These are phyloP conservation scores for Phytopythium boreale DNA, from an alignment of 352 stramenopile genomes.

Conservation along the genomic window DNA sequence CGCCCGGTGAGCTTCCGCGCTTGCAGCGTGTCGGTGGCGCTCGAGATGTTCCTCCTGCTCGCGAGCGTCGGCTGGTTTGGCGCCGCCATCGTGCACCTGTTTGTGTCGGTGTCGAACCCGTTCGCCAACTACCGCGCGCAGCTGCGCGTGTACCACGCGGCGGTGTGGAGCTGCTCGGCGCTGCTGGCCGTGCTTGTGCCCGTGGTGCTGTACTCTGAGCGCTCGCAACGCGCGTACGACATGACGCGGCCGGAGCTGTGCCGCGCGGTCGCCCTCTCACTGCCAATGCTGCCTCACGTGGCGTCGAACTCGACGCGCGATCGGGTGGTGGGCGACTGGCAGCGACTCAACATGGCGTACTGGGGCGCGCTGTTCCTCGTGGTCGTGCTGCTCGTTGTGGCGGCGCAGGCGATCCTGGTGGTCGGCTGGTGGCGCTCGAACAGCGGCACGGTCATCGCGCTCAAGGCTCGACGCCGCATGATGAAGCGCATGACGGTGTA, in stretches of 20 bases:
- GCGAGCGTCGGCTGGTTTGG: conserved; percentile 67
- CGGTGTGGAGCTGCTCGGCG: conserved; percentile 49
- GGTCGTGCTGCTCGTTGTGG: conserved; percentile 56
- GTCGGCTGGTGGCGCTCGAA: conserved; percentile 77
- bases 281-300: conserved; percentile 39
- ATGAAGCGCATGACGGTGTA: conserved; percentile 78
- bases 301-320: conserved; percentile 19
- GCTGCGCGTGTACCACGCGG: conserved; percentile 47
- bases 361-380: conserved; percentile 57
- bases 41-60: conserved; percentile 64
- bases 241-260: conserved; percentile 52
- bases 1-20: conserved; percentile 27
- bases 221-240: conserved; percentile 30
- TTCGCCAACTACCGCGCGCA: conserved; percentile 73
- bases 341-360: conserved; percentile 53
- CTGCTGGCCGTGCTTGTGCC: conserved; percentile 38
- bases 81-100: conserved; percentile 65
- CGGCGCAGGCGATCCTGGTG: conserved; percentile 54
- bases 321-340: conserved; percentile 32
- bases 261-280: conserved; percentile 35
- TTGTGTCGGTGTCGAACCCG: conserved; percentile 71
- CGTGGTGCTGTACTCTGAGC: conserved; percentile 36
- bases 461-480: conserved; percentile 60
- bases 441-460: conserved; percentile 65
- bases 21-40: conserved; percentile 32